Conservation (phyloP, 1,284 basidiomycete genomes). For the Apiotrichum gracile region DNA sequence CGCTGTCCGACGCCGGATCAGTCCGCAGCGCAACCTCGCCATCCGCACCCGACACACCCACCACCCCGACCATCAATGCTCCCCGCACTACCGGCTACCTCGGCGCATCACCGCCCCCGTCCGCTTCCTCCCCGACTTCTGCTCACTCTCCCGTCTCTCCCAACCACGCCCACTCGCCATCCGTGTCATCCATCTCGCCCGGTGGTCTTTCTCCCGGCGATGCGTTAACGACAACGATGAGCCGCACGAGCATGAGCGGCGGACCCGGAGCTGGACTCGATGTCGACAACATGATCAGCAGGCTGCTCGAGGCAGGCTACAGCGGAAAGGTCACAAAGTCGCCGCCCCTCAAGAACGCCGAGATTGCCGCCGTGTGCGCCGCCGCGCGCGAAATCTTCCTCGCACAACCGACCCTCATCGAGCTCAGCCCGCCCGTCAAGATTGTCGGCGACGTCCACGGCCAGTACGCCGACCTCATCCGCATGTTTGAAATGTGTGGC, state of each 20-base stretch:
- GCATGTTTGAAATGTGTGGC: constrained; percentile 98
- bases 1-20: background rate
- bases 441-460: constrained; percentile 99
- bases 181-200: constrained; percentile 21
- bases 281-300: constrained; percentile 97
- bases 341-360: constrained; percentile 90
- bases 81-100: constrained; percentile 27
- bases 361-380: constrained; percentile 91
- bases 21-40: background rate
- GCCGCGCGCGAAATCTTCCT: constrained; percentile 97
- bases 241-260: constrained; percentile 25
- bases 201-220: constrained; percentile 21
- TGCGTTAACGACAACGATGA: constrained; percentile 33
- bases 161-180: constrained; percentile 21
- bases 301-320: constrained; percentile 94
- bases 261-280: constrained; percentile 55
- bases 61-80: constrained; percentile 47
- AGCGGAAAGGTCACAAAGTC: constrained; percentile 97
- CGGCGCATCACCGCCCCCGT: constrained; percentile 36
- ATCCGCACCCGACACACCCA: constrained; percentile 26
- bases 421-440: constrained; percentile 96
- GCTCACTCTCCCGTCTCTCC: constrained; percentile 21
- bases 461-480: constrained; percentile 96
- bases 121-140: constrained; percentile 18
- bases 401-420: constrained; percentile 92